Percentiles rank a stretch among this genome's conserved stretches.
These are phyloP conservation scores for Kewa caespitosa DNA, from an alignment of 179 eudicot species.

Conservation along the genomic window DNA sequence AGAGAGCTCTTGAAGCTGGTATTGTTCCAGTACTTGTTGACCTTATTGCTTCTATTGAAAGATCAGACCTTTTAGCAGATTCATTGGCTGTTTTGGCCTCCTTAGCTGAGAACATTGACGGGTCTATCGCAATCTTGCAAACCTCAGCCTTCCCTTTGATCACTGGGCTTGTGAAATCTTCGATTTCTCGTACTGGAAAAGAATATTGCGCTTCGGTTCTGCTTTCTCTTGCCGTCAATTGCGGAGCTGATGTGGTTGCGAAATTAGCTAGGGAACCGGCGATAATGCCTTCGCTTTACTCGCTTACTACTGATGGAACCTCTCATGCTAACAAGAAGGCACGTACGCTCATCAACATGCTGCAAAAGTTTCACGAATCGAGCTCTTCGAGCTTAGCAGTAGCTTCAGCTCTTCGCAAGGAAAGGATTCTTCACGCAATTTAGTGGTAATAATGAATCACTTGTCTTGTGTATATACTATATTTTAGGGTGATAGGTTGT, in stretches of 20 bases:
- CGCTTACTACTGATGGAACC: constrained; percentile 54
- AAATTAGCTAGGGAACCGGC: constrained; percentile 44
- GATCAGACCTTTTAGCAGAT: constrained; percentile 53
- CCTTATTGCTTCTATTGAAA: constrained; percentile 40
- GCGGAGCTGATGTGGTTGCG: constrained; percentile 46
- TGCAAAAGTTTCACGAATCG: constrained; percentile 59
- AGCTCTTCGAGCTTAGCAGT: constrained; percentile 40
- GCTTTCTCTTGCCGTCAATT: constrained; percentile 43
- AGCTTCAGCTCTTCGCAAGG: constrained; percentile 33
- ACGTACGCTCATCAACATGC: constrained; percentile 46
- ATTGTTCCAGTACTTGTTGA: constrained; percentile 42
- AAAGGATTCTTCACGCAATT: constrained; percentile 36
- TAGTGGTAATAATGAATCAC: constrained; percentile 9
- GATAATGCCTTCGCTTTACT: constrained; percentile 50
- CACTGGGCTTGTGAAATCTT: constrained; percentile 32
- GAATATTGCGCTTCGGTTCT: constrained; percentile 67
- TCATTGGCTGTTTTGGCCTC: constrained; percentile 58
- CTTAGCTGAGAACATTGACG: constrained; percentile 54
- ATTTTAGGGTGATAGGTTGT: background rate
- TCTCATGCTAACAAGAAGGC: constrained; percentile 63
- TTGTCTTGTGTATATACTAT: constrained; percentile 3
- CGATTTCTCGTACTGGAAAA: constrained; percentile 47
- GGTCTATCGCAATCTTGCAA: constrained; percentile 44
- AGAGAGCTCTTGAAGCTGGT: constrained; percentile 45
- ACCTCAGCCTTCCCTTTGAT: constrained; percentile 32